Evolutionary conservation across 345 rosid genomes (phyloP).

Genomic region (Rhodomyrtus tomentosa): DNA sequence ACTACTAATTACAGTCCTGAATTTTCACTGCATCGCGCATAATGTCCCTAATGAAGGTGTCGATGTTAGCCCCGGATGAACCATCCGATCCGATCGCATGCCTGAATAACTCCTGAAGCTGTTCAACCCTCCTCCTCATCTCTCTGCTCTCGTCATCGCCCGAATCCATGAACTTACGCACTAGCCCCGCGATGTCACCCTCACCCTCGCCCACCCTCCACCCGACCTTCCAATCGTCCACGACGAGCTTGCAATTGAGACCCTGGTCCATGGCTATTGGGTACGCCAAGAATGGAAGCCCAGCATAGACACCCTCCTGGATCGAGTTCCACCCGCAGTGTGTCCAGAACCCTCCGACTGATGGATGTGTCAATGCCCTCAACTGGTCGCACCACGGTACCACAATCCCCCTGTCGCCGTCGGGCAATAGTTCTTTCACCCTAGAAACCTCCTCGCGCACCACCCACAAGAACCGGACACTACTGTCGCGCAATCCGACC

Average conservation of each 20-base stretch:
- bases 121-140: conserved; percentile 7
- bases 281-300: conserved; percentile 30
- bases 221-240: conserved; percentile 33
- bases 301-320: conserved; percentile 22
- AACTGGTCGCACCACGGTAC: conserved; percentile 35
- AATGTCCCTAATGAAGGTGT: background rate
- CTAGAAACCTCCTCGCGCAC: conserved; percentile 4
- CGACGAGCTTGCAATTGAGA: conserved; percentile 18
- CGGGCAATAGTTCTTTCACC: background rate
- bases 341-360: conserved; percentile 35
- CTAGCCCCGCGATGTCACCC: conserved; percentile 6
- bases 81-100: conserved; percentile 10
- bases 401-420: conserved; percentile 2
- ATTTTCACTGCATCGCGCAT: background rate
- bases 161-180: conserved; percentile 10
- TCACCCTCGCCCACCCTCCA: conserved; percentile 10
- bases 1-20: background rate
- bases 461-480: conserved; percentile 28
- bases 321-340: conserved; percentile 38
- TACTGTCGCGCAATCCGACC: conserved; percentile 14
- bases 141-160: conserved; percentile 1
- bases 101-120: conserved; percentile 1
- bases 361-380: conserved; percentile 22
- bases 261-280: conserved; percentile 25
- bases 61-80: background rate